Percentiles rank a stretch among this genome's conserved stretches.
Conservation (phyloP, 177 flowering plant species). For the Vitis hybrid region DNA sequence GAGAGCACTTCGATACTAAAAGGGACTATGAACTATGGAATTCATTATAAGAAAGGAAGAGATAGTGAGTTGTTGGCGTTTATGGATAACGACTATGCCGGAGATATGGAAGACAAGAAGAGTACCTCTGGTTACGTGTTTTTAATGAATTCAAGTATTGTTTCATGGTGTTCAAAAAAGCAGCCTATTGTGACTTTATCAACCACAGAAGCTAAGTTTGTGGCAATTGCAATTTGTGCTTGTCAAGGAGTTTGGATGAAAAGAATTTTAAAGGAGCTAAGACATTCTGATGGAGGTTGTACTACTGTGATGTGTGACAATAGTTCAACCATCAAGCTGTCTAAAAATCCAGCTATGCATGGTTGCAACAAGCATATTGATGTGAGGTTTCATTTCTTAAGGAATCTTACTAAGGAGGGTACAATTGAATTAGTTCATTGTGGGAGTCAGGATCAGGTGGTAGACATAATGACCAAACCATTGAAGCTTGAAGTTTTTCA, state of each 20-base stretch:
- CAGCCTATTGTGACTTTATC: no score
- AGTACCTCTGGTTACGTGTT: slow-evolving; percentile 18
- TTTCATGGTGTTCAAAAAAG: slow-evolving; percentile 12
- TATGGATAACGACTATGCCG: slow-evolving; percentile 1
- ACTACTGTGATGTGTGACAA: slow-evolving; percentile 19
- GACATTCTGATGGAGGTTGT: slow-evolving; percentile 10
- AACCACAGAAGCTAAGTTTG: no score
- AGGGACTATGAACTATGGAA: slow-evolving; percentile 13
- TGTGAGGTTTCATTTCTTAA: no score
- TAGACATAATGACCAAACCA: no score
- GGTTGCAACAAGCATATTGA: no score
- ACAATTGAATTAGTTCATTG: no score
- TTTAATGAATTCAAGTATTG: slow-evolving; percentile 13
- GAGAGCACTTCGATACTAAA: slow-evolving; percentile 11
- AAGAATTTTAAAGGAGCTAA: slow-evolving; percentile 4
- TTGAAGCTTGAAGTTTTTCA: no score
- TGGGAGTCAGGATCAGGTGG: no score
- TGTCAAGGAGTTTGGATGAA: slow-evolving; percentile 7
- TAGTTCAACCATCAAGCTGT: slow-evolving; percentile 17
- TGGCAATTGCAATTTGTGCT: no score
- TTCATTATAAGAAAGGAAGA: slow-evolving; percentile 16
- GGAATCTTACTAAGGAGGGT: no score
- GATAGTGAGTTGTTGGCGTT: slow-evolving; percentile 11
- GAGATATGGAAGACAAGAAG: not conserved
- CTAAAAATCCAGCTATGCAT: slow-evolving; percentile 1